Evolutionary conservation across 2,329 filamentous ascomycete species (phyloP).

Genomic region (Venturia oleaginea): DNA sequence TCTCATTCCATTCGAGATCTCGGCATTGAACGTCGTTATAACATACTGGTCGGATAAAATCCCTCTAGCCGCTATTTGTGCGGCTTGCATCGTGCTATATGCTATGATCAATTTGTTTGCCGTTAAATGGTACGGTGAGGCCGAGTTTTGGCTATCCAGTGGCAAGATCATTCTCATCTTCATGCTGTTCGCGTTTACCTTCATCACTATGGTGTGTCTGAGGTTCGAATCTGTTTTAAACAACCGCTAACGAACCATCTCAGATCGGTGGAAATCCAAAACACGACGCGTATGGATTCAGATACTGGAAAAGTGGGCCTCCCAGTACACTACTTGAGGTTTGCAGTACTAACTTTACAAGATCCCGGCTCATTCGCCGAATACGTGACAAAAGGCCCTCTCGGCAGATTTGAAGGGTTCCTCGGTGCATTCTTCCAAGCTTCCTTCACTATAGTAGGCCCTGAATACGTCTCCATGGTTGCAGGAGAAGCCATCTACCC

Average conservation of each 20-base stretch:
- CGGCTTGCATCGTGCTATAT: constrained; percentile 45
- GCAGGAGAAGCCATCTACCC: constrained; percentile 65
- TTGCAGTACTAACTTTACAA: background rate
- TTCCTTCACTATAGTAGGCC: constrained; percentile 38
- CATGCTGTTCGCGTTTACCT: constrained; percentile 36
- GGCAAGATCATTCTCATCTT: constrained; percentile 39
- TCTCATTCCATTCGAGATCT: constrained; percentile 44
- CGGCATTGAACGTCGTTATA: constrained; percentile 34
- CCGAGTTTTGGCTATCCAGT: constrained; percentile 41
- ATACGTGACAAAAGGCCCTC: constrained; percentile 20
- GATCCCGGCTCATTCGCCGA: constrained; percentile 25
- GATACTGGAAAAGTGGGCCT: constrained; percentile 29
- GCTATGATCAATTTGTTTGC: constrained; percentile 47
- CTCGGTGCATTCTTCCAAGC: constrained; percentile 27
- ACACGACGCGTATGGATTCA: constrained; percentile 33
- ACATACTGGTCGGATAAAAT: constrained; percentile 12
- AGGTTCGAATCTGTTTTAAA: too few species aligned
- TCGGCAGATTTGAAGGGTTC: constrained; percentile 29
- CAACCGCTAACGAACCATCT: too few species aligned
- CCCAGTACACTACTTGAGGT: constrained; percentile 15
- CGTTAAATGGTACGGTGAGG: constrained; percentile 46
- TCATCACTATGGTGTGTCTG: constrained; percentile 27
- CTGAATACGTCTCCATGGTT: constrained; percentile 41
- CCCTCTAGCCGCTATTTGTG: background rate
- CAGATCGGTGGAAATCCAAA: constrained; percentile 31